Evolutionary conservation across 768 basidiomycete species (phyloP).

Genomic region (Lactifluus subvellereus): DNA sequence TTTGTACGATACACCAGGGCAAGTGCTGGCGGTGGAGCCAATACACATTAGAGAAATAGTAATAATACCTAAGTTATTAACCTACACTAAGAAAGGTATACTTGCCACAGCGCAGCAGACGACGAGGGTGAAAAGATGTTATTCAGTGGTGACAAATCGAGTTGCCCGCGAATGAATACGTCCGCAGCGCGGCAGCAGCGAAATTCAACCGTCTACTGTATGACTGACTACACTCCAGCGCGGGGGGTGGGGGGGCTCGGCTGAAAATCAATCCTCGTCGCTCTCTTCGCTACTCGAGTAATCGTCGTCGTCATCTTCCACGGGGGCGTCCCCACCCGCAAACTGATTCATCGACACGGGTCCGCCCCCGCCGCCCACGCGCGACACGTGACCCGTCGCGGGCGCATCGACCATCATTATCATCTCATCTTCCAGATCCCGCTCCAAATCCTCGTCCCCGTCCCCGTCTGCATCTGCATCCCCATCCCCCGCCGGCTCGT

Average conservation of each 20-base stretch:
- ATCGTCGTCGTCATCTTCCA: conserved; percentile 43
- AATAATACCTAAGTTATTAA: no score
- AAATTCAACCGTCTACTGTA: not conserved
- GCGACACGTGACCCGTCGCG: conserved; percentile 14
- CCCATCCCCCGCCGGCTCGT: conserved; percentile 15
- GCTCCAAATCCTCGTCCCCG: conserved; percentile 48
- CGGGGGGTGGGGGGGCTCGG: no score
- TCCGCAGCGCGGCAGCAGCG: not conserved
- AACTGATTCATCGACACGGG: conserved; percentile 50
- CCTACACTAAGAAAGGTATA: no score
- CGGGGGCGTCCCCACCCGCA: conserved; percentile 34
- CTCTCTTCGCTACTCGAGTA: conserved; percentile 49
- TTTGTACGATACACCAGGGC: no score
- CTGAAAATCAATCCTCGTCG: conserved; percentile 30
- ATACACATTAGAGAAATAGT: no score
- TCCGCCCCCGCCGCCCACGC: conserved; percentile 21
- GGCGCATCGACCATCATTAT: conserved; percentile 27
- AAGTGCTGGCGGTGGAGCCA: no score
- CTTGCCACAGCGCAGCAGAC: no score
- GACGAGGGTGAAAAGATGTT: no score
- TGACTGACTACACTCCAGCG: no score
- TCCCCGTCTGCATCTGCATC: conserved; percentile 41
- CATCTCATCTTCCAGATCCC: conserved; percentile 36
- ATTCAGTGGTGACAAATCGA: no score
- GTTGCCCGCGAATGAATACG: no score